phyloP scores from a whole-genome alignment of 441 rosid genomes.

The Mallotus repandus region DNA sequence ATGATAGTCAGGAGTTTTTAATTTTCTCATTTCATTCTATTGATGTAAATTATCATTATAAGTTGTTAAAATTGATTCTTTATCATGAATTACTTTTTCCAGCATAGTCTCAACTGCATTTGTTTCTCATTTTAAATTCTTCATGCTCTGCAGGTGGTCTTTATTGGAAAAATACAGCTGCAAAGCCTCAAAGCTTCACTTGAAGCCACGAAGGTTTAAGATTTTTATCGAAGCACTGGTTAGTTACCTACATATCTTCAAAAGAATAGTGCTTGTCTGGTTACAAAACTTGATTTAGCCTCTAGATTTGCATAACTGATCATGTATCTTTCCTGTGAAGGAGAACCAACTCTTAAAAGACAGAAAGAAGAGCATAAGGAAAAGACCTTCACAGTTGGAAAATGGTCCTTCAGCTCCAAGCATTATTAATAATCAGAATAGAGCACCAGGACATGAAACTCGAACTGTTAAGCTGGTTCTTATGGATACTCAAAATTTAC shows the following conservation, averaged over 20 bases:
- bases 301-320: slow-evolving; percentile 32
- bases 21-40: neutral
- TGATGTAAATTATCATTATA: neutral
- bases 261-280: slow-evolving; percentile 13
- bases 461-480: slow-evolving; percentile 69
- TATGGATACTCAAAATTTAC: slow-evolving; percentile 75
- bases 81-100: neutral
- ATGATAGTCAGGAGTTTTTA: neutral
- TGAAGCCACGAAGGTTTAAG: slow-evolving; percentile 94
- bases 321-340: slow-evolving; percentile 44
- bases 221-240: slow-evolving; percentile 95
- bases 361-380: slow-evolving; percentile 77
- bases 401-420: slow-evolving; percentile 54
- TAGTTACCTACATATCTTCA: slow-evolving; percentile 37
- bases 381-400: slow-evolving; percentile 71
- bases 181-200: slow-evolving; percentile 98
- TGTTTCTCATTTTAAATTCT: neutral
- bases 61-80: slow-evolving; percentile 1
- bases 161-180: slow-evolving; percentile 96
- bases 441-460: slow-evolving; percentile 61
- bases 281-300: slow-evolving; percentile 19
- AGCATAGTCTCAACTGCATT: neutral
- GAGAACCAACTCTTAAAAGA: slow-evolving; percentile 97
- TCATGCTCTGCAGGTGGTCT: slow-evolving; percentile 78
- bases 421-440: slow-evolving; percentile 54